Evolutionary conservation across 257 asterid genomes (phyloP).

Genomic region (Prunella vulgaris): DNA sequence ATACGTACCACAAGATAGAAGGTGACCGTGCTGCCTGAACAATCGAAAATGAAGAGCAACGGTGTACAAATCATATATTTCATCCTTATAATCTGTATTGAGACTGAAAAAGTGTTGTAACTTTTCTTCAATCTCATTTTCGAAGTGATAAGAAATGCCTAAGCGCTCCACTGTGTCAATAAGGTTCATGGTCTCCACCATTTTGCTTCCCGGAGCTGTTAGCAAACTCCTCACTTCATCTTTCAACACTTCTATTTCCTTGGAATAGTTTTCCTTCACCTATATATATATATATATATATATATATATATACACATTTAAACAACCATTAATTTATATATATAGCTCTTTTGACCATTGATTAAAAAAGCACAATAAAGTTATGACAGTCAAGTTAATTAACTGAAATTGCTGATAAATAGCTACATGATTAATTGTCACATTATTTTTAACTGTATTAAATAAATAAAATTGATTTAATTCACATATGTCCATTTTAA

Average conservation of each 20-base stretch:
- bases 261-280: not conserved
- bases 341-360: no score
- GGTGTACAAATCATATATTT: slow-evolving; percentile 18
- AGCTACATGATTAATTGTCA: no score
- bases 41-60: slow-evolving; percentile 23
- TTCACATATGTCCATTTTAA: no score
- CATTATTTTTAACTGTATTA: no score
- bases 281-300: no score
- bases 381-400: no score
- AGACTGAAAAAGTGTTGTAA: not conserved
- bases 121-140: slow-evolving; percentile 5
- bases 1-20: not conserved
- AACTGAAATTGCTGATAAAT: no score
- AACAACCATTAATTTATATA: no score
- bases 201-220: not conserved
- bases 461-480: no score
- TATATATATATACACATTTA: no score
- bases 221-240: not conserved
- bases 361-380: no score
- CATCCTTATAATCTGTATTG: slow-evolving; percentile 1
- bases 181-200: not conserved
- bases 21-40: slow-evolving; percentile 28
- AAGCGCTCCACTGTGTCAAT: slow-evolving; percentile 5
- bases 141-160: slow-evolving; percentile 22
- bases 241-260: not conserved